These are phyloP conservation scores for Ophiocordyceps sinensis DNA, from an alignment of 2,329 filamentous ascomycete genomes.

Conservation along the genomic window DNA sequence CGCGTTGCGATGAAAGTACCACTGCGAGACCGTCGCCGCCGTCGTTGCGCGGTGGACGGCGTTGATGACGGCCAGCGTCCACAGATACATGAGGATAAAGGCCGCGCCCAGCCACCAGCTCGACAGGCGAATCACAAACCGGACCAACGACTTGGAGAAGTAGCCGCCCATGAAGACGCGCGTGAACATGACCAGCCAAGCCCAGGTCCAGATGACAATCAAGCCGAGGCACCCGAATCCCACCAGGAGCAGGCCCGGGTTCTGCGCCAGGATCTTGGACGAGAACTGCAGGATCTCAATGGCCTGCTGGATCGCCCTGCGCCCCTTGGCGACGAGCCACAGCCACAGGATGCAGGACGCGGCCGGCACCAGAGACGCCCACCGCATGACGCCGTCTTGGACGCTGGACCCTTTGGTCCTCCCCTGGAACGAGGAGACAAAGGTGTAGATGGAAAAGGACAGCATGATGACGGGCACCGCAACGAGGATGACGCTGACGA, in stretches of 20 bases:
- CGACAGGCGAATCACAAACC: conserved; percentile 70
- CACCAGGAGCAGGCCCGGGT: conserved; percentile 69
- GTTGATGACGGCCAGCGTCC: conserved; percentile 78
- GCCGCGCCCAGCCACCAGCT: conserved; percentile 93
- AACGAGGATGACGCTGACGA: conserved; percentile 68
- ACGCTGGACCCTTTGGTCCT: conserved; percentile 56
- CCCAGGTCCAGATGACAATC: conserved; percentile 84
- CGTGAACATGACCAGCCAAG: conserved; percentile 95
- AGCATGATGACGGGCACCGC: conserved; percentile 76
- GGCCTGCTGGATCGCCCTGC: conserved; percentile 67
- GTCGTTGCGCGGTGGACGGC: conserved; percentile 84
- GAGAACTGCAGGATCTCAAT: conserved; percentile 87
- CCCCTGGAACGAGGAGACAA: conserved; percentile 79
- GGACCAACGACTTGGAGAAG: conserved; percentile 45
- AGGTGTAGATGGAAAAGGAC: conserved; percentile 81
- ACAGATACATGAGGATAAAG: conserved; percentile 90
- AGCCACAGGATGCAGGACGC: conserved; percentile 64
- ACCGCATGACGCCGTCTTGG: conserved; percentile 86
- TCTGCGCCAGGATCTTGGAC: conserved; percentile 72
- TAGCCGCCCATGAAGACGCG: conserved; percentile 89
- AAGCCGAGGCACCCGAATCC: conserved; percentile 63
- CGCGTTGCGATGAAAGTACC: conserved; percentile 93
- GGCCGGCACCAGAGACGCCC: conserved; percentile 65
- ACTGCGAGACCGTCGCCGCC: conserved; percentile 90
- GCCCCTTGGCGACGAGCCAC: conserved; percentile 67